Conservation (phyloP, 202 grass and related monocot genomes). For the Zizania palustris region DNA sequence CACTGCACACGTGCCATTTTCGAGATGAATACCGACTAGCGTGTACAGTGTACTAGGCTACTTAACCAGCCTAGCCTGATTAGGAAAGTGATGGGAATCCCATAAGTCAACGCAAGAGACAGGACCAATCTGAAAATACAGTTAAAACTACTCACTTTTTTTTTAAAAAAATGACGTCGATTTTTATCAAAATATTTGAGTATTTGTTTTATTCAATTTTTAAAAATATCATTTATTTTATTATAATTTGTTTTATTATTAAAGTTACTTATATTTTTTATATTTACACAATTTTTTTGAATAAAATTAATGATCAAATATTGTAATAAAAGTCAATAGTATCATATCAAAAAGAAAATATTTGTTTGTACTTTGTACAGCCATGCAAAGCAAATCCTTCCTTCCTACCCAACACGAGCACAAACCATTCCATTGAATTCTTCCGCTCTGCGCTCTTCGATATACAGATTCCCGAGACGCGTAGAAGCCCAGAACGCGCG, state of each 20-base stretch:
- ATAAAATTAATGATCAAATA: too few relatives aligned
- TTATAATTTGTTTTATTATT: too few relatives aligned
- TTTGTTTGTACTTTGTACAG: neutral
- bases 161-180: too few relatives aligned
- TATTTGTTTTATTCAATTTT: too few relatives aligned
- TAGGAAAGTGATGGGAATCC: conserved; percentile 10
- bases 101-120: conserved; percentile 14
- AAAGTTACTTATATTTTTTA: too few relatives aligned
- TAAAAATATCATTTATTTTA: too few relatives aligned
- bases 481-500: neutral
- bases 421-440: neutral
- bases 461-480: conserved; percentile 19
- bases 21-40: neutral
- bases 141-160: too few relatives aligned
- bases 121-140: neutral
- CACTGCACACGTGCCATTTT: conserved; percentile 11
- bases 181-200: too few relatives aligned
- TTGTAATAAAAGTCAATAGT: too few relatives aligned
- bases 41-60: too few relatives aligned
- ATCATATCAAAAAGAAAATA: too few relatives aligned
- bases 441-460: neutral
- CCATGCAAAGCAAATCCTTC: neutral
- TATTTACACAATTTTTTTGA: too few relatives aligned
- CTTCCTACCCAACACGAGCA: neutral
- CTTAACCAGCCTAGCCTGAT: neutral